Evolutionary conservation across 257 asterid genomes (phyloP).

Genomic region (Forsythia viridissima): DNA sequence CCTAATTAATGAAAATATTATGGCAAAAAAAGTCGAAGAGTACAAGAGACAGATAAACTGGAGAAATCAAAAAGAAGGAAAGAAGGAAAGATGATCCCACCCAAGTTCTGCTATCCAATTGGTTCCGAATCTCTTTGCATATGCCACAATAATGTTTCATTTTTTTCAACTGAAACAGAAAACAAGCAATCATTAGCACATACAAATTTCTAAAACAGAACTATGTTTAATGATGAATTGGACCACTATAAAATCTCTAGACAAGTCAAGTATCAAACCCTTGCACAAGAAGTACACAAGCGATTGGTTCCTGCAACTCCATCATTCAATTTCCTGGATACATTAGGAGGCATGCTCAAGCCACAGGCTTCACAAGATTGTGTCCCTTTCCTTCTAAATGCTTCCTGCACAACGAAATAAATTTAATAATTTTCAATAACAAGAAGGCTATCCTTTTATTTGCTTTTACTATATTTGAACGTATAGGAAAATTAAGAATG

Average conservation of each 20-base stretch:
- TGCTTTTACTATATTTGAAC: constrained; percentile 4
- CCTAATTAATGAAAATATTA: constrained; percentile 39
- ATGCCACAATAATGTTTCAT: constrained; percentile 86
- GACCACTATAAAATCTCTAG: neutral
- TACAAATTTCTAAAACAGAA: constrained; percentile 15
- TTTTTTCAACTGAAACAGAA: constrained; percentile 71
- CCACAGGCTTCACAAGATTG: constrained; percentile 89
- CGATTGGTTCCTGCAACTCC: constrained; percentile 58
- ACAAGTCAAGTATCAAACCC: constrained; percentile 62
- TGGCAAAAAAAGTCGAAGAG: neutral
- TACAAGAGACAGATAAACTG: no score
- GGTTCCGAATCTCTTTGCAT: constrained; percentile 92
- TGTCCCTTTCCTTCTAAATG: constrained; percentile 47
- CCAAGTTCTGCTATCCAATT: constrained; percentile 86
- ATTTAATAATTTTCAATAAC: constrained; percentile 4
- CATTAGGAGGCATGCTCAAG: constrained; percentile 47
- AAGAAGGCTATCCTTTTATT: constrained; percentile 12
- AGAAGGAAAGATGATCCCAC: constrained; percentile 45
- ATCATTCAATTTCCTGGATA: constrained; percentile 52
- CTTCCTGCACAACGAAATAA: constrained; percentile 46
- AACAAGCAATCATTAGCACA: constrained; percentile 28
- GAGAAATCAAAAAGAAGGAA: constrained; percentile 16
- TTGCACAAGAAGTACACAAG: constrained; percentile 82
- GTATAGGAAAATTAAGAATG: constrained; percentile 6
- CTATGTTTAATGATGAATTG: constrained; percentile 24